phyloP scores from a whole-genome alignment of 129 eudicot genomes.

The Glebionis coronaria region DNA sequence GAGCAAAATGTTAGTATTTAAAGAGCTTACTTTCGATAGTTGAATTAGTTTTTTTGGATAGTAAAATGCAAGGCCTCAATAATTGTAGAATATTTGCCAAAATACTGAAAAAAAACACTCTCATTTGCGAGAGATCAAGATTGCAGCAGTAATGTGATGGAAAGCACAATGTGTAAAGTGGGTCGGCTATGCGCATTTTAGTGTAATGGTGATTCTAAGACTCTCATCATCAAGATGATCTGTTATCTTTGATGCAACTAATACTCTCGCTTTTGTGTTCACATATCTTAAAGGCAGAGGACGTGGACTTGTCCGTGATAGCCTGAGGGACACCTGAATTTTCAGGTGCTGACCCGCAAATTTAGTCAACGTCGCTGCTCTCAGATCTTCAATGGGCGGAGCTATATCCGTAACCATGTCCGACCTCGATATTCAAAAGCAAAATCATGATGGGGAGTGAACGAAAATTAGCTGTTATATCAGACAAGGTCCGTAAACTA shows the following conservation, averaged over 20 bases:
- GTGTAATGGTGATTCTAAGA: too few species aligned
- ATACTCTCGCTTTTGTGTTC: conserved; percentile 2
- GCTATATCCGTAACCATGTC: conserved; percentile 80
- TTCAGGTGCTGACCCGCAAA: conserved; percentile 99
- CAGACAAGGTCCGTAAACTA: conserved; percentile 66
- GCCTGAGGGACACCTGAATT: conserved; percentile 99
- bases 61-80: too few species aligned
- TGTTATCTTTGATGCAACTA: neutral
- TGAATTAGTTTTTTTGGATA: too few species aligned
- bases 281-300: conserved; percentile 84
- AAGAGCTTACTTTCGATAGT: too few species aligned
- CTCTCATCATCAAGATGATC: too few species aligned
- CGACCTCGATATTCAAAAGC: conserved; percentile 84
- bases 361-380: conserved; percentile 85
- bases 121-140: too few species aligned
- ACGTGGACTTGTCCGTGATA: conserved; percentile 73
- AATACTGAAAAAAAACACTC: too few species aligned
- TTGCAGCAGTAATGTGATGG: too few species aligned
- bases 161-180: too few species aligned
- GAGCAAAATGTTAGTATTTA: too few species aligned
- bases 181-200: too few species aligned
- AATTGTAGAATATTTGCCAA: too few species aligned
- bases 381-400: conserved; percentile 98
- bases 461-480: conserved; percentile 94
- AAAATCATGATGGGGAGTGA: conserved; percentile 96